Percentiles rank a stretch among this genome's conserved stretches.
These are phyloP conservation scores for Neoscytalidium dimidiatum DNA, from an alignment of 2,329 filamentous ascomycete species.

Conservation along the genomic window DNA sequence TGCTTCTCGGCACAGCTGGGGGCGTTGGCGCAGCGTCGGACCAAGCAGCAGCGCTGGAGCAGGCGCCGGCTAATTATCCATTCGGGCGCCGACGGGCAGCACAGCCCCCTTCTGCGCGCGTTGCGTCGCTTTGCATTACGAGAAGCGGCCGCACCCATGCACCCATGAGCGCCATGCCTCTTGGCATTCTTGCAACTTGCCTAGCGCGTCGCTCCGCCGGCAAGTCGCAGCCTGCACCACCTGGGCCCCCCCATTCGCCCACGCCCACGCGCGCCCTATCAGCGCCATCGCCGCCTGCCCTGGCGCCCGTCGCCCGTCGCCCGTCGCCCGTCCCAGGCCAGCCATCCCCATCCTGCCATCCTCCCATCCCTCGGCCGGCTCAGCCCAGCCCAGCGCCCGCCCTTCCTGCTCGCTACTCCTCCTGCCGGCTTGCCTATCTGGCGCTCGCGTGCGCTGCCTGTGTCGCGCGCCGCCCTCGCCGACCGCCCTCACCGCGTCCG, in stretches of 20 bases:
- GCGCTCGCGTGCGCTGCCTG: too few relatives aligned
- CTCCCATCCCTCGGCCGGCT: neutral
- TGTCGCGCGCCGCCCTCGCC: neutral
- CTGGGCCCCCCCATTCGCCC: conserved; percentile 9
- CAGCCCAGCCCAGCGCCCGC: neutral
- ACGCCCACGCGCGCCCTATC: neutral
- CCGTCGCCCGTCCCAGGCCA: neutral
- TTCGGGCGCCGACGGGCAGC: conserved; percentile 15
- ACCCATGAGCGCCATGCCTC: conserved; percentile 17
- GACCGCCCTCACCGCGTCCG: conserved; percentile 8
- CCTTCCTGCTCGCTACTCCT: neutral
- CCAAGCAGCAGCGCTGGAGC: conserved; percentile 11
- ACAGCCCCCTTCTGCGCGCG: conserved; percentile 19
- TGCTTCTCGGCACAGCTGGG: conserved; percentile 17
- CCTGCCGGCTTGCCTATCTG: too few relatives aligned
- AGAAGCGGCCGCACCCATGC: conserved; percentile 18
- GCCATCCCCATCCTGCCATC: neutral
- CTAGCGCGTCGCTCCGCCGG: conserved; percentile 17
- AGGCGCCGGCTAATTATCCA: conserved; percentile 20
- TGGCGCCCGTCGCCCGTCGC: neutral
- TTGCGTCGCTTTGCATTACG: conserved; percentile 19
- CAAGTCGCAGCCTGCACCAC: conserved; percentile 1
- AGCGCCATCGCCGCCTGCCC: neutral
- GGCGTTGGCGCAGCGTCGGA: conserved; percentile 10
- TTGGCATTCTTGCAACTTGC: conserved; percentile 20